phyloP scores from a whole-genome alignment of 1,284 basidiomycete species.

The Cutaneotrichosporon cavernicola region DNA sequence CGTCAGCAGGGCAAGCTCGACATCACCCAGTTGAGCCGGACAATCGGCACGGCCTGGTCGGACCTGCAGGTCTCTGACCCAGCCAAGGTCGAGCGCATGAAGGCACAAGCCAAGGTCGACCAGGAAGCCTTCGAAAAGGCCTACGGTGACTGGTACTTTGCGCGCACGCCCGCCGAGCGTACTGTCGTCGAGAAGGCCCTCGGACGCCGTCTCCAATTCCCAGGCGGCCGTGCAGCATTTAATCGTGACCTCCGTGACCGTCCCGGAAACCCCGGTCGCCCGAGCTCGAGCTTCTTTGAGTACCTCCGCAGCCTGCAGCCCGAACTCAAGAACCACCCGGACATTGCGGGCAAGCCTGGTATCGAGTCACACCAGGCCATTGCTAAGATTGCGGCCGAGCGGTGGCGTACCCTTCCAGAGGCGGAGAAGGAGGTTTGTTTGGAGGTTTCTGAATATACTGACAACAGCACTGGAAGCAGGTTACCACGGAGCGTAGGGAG shows the following conservation, averaged over 20 bases:
- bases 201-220: conserved; percentile 33
- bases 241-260: conserved; percentile 20
- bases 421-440: conserved; percentile 39
- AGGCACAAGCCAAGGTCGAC: conserved; percentile 15
- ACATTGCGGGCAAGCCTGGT: conserved; percentile 10
- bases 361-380: conserved; percentile 3
- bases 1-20: conserved; percentile 25
- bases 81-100: conserved; percentile 12
- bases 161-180: conserved; percentile 28
- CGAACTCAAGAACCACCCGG: conserved; percentile 5
- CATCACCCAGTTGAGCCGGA: conserved; percentile 19
- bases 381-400: conserved; percentile 31
- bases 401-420: conserved; percentile 36
- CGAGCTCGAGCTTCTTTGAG: conserved; percentile 36
- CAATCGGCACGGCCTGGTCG: conserved; percentile 29
- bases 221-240: conserved; percentile 27
- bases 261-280: conserved; percentile 37
- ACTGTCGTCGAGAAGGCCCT: conserved; percentile 27
- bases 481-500: not conserved
- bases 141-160: conserved; percentile 35
- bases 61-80: conserved; percentile 19
- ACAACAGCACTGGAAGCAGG: conserved; percentile 8
- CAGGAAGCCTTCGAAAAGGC: conserved; percentile 24
- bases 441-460: not conserved
- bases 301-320: conserved; percentile 22